These are phyloP conservation scores for Crotalaria pallida DNA, from an alignment of 306 rosid genomes.

Conservation along the genomic window DNA sequence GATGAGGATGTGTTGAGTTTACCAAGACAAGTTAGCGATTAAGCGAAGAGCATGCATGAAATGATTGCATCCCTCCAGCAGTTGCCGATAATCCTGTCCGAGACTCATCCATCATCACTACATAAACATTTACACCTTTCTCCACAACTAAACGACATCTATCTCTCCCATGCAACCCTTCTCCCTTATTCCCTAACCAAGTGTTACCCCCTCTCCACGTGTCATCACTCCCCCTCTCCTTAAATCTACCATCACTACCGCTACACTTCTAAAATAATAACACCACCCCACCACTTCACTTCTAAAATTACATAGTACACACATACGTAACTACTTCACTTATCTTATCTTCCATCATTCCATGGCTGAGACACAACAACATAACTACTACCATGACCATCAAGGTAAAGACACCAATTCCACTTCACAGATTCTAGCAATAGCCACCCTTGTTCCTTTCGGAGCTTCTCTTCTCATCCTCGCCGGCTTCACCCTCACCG, in stretches of 20 bases:
- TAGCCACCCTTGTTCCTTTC: constrained; percentile 40
- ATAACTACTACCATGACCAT: neutral
- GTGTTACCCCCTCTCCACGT: constrained; percentile 37
- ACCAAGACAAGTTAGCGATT: neutral
- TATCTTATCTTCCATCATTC: neutral
- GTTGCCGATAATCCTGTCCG: neutral
- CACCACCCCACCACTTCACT: too few relatives aligned
- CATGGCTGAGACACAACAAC: constrained; percentile 36
- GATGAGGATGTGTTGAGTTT: neutral
- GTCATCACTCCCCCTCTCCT: constrained; percentile 24
- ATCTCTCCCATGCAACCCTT: constrained; percentile 36
- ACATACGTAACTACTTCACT: too few relatives aligned
- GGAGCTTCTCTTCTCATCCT: constrained; percentile 46
- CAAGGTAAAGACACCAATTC: constrained; percentile 3
- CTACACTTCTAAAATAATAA: too few relatives aligned
- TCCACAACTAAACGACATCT: constrained; percentile 20
- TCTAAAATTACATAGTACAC: too few relatives aligned
- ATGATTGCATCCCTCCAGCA: neutral
- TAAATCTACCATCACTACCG: neutral
- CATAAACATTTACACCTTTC: constrained; percentile 13
- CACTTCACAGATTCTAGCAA: constrained; percentile 27
- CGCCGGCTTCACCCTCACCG: constrained; percentile 35
- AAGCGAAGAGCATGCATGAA: neutral
- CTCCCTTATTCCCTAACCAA: constrained; percentile 15
- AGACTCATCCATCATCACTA: neutral